Base-by-base conservation (phyloP, 352 stramenopile species). In the Blastocystis sp. region DNA sequence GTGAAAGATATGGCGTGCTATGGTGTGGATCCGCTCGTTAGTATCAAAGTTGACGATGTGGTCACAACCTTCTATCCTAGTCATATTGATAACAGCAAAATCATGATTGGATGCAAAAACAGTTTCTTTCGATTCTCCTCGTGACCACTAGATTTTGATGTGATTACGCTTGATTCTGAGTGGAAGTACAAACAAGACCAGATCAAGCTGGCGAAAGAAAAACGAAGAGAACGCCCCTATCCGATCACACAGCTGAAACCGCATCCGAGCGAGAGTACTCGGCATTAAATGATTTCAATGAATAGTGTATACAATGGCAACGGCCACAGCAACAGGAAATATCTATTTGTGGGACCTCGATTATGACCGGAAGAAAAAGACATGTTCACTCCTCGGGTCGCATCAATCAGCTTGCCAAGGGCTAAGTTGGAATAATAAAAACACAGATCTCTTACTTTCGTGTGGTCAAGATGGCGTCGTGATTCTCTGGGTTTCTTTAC, bases 41-140 rank as follows among this genome's bases (percentile, higher is more conserved):
- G 53, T 39, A 84, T 84, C 50, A 13, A 84, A 37, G 56, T 23
- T 6, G 73, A 84, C 20, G 73, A 61, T 11, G 26, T 84, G 4
- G 50, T 69, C 2, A 84, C 59, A 43, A 64, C 54, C 26, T 84
- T 84, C 50, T 68, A 50, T 45, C 73, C 73, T 23, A 84, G 73
- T 43, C 15, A 55, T 23, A 84, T 84, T n/a, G 73, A 84, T 43
- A 84, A 84, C 73, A 66, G 43, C 45, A 84, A 84, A 26, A 68
- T 84, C 47, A 41, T 84, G 37, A 66, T 68, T 29, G 73, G 73
- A 13, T 84, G 73, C 29, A 50, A 84, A 66, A 84, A 66, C 73
- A 84, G 73, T 84, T n/a, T 45, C 43, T 55, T 66, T 50, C 20
- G 7, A n/a, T 43, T n/a, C 43, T 7, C 53, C 20, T 4, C 2